Percentiles rank a stretch among this genome's conserved stretches.
phyloP scores from a whole-genome alignment of 2,329 filamentous ascomycete species.

The Aureobasidium sp. region DNA sequence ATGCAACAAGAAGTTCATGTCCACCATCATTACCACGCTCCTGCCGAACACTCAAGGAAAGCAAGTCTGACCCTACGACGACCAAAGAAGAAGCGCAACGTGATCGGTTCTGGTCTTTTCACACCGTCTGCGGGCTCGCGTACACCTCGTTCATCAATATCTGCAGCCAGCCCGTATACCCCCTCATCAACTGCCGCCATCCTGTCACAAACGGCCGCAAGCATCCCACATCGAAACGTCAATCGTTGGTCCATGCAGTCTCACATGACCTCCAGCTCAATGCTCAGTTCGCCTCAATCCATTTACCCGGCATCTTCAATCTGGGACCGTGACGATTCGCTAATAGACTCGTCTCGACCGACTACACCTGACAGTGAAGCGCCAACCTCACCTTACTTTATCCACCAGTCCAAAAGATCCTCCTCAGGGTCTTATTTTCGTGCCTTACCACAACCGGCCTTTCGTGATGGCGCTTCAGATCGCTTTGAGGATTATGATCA shows the following conservation, averaged over 20 bases:
- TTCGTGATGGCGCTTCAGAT: constrained; percentile 9
- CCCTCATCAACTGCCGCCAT: constrained; percentile 47
- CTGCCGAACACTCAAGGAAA: constrained; percentile 29
- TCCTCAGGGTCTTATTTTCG: constrained; percentile 36
- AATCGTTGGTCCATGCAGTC: constrained; percentile 59
- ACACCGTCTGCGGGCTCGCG: constrained; percentile 32
- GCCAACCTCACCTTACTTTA: constrained; percentile 51
- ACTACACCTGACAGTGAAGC: constrained; percentile 70
- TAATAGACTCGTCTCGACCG: constrained; percentile 60
- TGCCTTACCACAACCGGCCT: constrained; percentile 3
- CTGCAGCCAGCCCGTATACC: constrained; percentile 28
- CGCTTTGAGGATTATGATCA: neutral
- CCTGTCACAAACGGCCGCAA: constrained; percentile 55
- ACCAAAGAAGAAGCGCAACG: constrained; percentile 63
- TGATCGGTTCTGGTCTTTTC: constrained; percentile 47
- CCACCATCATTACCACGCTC: constrained; percentile 85
- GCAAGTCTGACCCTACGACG: constrained; percentile 39
- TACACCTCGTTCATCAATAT: constrained; percentile 30
- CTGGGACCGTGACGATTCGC: constrained; percentile 60
- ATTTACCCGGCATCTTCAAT: constrained; percentile 49
- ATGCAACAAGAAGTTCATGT: constrained; percentile 80
- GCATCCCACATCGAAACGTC: constrained; percentile 40
- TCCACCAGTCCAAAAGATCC: constrained; percentile 49
- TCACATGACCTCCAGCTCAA: constrained; percentile 56
- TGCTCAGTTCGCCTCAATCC: constrained; percentile 73